Base-by-base conservation (phyloP, 768 basidiomycete genomes). In the Kwoniella pini region DNA sequence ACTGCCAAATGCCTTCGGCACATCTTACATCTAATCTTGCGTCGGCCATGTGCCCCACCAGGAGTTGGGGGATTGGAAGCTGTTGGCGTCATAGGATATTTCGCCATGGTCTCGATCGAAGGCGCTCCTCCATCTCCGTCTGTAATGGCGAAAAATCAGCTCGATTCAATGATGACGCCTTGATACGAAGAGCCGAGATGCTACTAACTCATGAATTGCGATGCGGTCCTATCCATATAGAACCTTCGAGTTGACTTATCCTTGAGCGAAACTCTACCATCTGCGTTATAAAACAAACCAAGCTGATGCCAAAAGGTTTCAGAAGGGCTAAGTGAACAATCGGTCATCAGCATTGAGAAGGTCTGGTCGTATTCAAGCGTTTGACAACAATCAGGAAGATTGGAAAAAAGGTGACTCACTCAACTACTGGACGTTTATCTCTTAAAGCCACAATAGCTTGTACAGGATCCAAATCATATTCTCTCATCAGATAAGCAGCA, bases 1-100 rank as follows among this genome's bases (percentile, higher is more conserved):
- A 89, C 85, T 0, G 93, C 93, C 13, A 97, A 82, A 69, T 91
- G 90, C 60, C 87, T 86, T 70, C 90, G 83, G 81, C 93, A 95
- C 87, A 88, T 90, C 79, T 89, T 92, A 79, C 93, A 96, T 72
- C 93, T 82, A 71, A 96, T 92, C 39, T 87, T 84, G 39, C 86
- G 81, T 38, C 82, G 81, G 3, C 83, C 83, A 13, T 83, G 50
- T 74, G 66, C 69, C 13, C 75, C 82, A 33, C 80, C 80, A 0
- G 89, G 87, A 0, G 88, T 87, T 3, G 83, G 77, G 1, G 87
- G 85, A 0, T 79, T 76, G 0, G 87, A 86, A 65, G 85, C 84
- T 1, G 84, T 81, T 0, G 88, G 86, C 0, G 86, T 85, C 15
- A 82, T 81, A 12, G 88, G 89, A 74, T 83, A 85, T 68, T 83